Percentiles rank a stretch among this genome's conserved stretches.
phyloP scores from a whole-genome alignment of 352 stramenopile genomes.

The Phytophthora megakarya region DNA sequence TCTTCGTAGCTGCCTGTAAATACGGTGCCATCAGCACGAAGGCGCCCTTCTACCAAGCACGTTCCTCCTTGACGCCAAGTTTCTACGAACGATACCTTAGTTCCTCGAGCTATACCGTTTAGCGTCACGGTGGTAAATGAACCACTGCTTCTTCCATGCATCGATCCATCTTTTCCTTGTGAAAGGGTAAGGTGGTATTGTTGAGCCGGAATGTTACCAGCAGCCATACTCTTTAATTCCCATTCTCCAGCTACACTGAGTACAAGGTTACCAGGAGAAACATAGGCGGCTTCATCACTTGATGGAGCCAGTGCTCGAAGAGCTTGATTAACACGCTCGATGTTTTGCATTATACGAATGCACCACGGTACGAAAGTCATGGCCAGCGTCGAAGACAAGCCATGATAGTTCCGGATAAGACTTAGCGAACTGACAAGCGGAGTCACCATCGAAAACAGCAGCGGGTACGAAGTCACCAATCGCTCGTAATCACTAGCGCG shows the following conservation, averaged over 20 bases:
- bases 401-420: constrained; percentile 72
- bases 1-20: constrained; percentile 88
- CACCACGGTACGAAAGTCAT: constrained; percentile 84
- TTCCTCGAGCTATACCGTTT: constrained; percentile 73
- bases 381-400: constrained; percentile 65
- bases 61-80: constrained; percentile 89
- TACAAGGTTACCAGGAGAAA: constrained; percentile 44
- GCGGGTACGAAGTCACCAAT: constrained; percentile 47
- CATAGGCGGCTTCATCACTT: constrained; percentile 24
- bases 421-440: constrained; percentile 70
- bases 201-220: constrained; percentile 85
- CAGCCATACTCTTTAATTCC: constrained; percentile 88
- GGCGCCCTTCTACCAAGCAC: constrained; percentile 78
- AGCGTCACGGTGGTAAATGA: constrained; percentile 86
- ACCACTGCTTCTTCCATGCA: constrained; percentile 75
- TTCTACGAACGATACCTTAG: constrained; percentile 85
- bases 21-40: constrained; percentile 70
- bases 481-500: constrained; percentile 36
- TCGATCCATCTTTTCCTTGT: constrained; percentile 63
- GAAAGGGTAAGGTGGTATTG: constrained; percentile 84
- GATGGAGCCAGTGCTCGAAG: constrained; percentile 43
- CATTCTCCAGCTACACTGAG: constrained; percentile 82
- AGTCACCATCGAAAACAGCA: constrained; percentile 65
- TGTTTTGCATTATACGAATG: constrained; percentile 63
- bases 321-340: constrained; percentile 67